Evolutionary conservation across 805 yeast species (phyloP), one percentile per base, ranked within the genome.

Genomic region (Martiniozyma abietophila): DNA sequence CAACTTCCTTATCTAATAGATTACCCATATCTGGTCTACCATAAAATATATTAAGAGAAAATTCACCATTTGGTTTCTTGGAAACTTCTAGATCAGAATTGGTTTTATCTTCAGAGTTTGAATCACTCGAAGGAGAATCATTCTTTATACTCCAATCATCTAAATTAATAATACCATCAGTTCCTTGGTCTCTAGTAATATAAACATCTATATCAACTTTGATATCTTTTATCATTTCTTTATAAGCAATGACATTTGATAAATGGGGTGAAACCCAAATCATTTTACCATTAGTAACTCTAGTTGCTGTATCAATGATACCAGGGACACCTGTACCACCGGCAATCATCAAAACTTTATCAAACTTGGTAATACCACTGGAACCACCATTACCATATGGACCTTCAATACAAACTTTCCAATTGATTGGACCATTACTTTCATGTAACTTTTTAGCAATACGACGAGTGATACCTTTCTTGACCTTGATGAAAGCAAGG

Each of bases 241-340:
- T 44, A 39, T 70, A 65, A 64, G 69, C 65, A 23, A 45, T 42
- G 16, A 80, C 48, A 6, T 76, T 64, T 12, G 58, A 53, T 33
- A 64, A 52, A 18, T 69, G 68, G 32, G 75, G 61, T 5, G 77
- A 57, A 5, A 71, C 62, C 94, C 94, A 83, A 18, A 69, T 48
- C 38, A 80, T 62, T 37, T 69, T 67, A 20, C 64, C 54, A 5
- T 34, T 38, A 14, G 52, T 50, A 64, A 48, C 35, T 3, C 35
- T 29, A 2, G 28, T 9, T 2, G 63, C 65, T 43, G 65, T 67
- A 14, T 64, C 61, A 30, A 58, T 54, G 17, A 66, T 56, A 16
- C 74, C 80, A 1, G 88, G 78, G 31, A 76, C 61, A 30, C 89
- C 89, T 31, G 71, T 68, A 15, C 89, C 89, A 27, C 84, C 86